Base-by-base conservation (phyloP, 371 early-diverging fungal species). In the Actinomortierella wolfii region DNA sequence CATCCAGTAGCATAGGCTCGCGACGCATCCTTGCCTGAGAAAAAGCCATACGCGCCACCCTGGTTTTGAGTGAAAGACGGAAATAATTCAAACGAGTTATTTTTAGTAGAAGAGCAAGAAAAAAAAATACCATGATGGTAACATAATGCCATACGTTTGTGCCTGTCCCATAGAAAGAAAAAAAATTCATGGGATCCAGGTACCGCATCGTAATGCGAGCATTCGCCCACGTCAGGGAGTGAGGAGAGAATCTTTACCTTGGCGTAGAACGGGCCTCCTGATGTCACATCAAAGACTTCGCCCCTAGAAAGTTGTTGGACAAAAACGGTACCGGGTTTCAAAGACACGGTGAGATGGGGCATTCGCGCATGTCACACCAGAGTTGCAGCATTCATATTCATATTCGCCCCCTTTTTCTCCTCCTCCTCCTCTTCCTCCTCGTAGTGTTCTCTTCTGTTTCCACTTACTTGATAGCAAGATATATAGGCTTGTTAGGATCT, bases 1-100 rank as follows among this genome's bases (percentile, higher is more conserved):
- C 98, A 98, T 29, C 97, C 96, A 1, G 98, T 97, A 18, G 92
- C 92, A 75, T 91, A 98, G 2, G 97, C 97, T 44, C 97, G 81
- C 4, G 94, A 89, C 4, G 96, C 95, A 74, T 97, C 98, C 59
- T 85, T 83, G 2, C 97, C 98, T 14, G 97, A 91, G 82, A 98
- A 98, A 59, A 94, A 86, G 42, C 84, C 66, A 76, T 98, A 98
- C 18, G 93, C 86, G 26, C 86, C 87, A 9, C 94, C 94, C 68
- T 85, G 52, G 11, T 20, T n/a, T 42, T 52, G n/a, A n/a, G n/a
- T n/a, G 34, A 34, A 34, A 11, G 21, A 24, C 24, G 56, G 41
- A 44, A 25, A n/a, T 23, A 18, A 7, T 20, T 13, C 23, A 5
- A 41, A 34, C 20, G 29, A 43, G 26, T n/a, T n/a, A n/a, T n/a